These are phyloP conservation scores for Saccharomycopsis oosterbeekiorum DNA, from an alignment of 805 yeast genomes.

Conservation along the genomic window DNA sequence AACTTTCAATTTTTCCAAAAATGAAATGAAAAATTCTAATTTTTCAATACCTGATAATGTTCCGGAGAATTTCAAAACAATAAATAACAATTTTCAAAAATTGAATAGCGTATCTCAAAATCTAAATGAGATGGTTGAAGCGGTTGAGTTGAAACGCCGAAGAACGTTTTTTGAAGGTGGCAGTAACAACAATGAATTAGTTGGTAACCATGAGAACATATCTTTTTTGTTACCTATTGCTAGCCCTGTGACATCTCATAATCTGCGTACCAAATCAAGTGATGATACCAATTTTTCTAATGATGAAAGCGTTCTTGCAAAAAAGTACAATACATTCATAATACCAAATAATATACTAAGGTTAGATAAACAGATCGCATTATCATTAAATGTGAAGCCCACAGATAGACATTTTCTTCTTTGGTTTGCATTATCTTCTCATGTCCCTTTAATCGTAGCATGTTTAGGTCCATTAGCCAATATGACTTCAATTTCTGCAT, in stretches of 20 bases:
- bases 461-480: slow-evolving; percentile 75
- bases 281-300: background rate
- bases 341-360: slow-evolving; percentile 12
- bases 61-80: background rate
- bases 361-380: slow-evolving; percentile 15
- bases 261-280: background rate
- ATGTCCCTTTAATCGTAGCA: slow-evolving; percentile 67
- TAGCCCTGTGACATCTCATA: background rate
- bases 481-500: slow-evolving; percentile 60
- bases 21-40: background rate
- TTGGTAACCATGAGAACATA: background rate
- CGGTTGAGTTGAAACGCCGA: background rate
- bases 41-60: background rate
- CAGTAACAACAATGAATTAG: background rate
- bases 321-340: background rate
- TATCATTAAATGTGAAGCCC: slow-evolving; percentile 15
- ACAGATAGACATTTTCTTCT: slow-evolving; percentile 17
- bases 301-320: background rate
- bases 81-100: background rate
- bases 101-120: background rate
- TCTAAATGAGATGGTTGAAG: background rate
- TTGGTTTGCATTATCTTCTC: slow-evolving; percentile 62
- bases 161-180: background rate
- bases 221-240: background rate
- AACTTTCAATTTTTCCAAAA: background rate